Evolutionary conservation across 306 rosid genomes (phyloP), one percentile per base, ranked within the genome.

Genomic region (Quillaja saponaria): DNA sequence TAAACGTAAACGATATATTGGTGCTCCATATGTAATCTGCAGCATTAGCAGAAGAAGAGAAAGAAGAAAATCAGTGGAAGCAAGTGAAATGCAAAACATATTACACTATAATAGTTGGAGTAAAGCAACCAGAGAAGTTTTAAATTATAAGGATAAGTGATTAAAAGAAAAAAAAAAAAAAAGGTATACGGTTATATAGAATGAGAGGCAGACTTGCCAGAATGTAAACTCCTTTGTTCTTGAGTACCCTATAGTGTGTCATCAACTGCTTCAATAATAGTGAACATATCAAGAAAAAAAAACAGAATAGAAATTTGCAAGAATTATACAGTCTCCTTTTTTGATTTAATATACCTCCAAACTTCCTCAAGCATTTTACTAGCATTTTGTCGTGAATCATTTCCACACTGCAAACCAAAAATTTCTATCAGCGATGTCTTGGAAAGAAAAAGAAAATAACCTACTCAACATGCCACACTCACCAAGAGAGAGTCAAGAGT

Each of bases 231-330:
- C 97, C 97, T 74, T 80, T 74, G 67, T 82, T 83, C 95, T 84
- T 80, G 83, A 90, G 97, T 73, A 86, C 91, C 97, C 97, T 90
- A 80, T 84, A 90, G 81, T 84, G 86, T 86, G 87, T 82, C 80
- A 90, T 82, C 75, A 90, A 90, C 97, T 80, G 90, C 91, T 86
- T 86, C 90, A 84, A 84, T 90, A 84, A 77, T 83, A 82, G 84
- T 81, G 85, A 76, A 82, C 64, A 84, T 65, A 86, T 86, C 96
- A 86, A 80, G 87, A 78, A 74, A 78, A 74, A 73, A 86, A 76
- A 51, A 70, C 37, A 39, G 54, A 55, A 64, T 37, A 61, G 55
- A 58, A 42, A 61, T 11, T 13, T 14, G 49, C 66, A 64, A 47
- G 40, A 77, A 60, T 33, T 64, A 10, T 49, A 66, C 52, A 49